Evolutionary conservation across 306 rosid species (phyloP).

Genomic region (Cucurbita maxima): DNA sequence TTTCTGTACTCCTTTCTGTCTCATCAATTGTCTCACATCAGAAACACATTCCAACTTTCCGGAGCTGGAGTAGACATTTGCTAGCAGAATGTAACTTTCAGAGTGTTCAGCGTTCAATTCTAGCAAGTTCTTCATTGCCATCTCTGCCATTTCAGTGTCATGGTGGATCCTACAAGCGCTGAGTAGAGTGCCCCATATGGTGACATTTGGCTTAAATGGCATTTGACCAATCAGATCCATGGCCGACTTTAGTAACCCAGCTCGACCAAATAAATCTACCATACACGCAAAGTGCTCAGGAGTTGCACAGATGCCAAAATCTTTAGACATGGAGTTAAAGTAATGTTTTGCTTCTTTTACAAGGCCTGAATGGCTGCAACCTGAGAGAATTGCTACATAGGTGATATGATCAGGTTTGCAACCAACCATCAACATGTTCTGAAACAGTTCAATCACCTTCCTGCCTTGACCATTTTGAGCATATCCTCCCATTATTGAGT

Average conservation of each 20-base stretch:
- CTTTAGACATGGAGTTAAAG: conserved; percentile 31
- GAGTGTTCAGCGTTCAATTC: conserved; percentile 31
- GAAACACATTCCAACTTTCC: conserved; percentile 37
- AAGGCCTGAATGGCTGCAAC: conserved; percentile 56
- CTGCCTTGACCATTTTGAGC: conserved; percentile 52
- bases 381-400: conserved; percentile 40
- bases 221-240: conserved; percentile 28
- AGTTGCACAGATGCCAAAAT: conserved; percentile 37
- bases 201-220: conserved; percentile 39
- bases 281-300: conserved; percentile 39
- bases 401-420: conserved; percentile 44
- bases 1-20: conserved; percentile 32
- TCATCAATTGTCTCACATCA: conserved; percentile 34
- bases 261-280: conserved; percentile 55
- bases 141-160: conserved; percentile 30
- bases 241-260: conserved; percentile 39
- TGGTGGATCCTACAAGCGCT: conserved; percentile 42
- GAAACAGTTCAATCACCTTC: conserved; percentile 37
- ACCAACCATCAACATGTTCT: conserved; percentile 27
- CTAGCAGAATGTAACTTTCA: conserved; percentile 38
- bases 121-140: conserved; percentile 27
- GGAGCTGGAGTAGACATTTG: conserved; percentile 30
- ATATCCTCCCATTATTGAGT: conserved; percentile 43
- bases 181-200: conserved; percentile 38
- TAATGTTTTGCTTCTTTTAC: conserved; percentile 34